These are phyloP conservation scores for Breynia disticha DNA, from an alignment of 441 rosid genomes.

Conservation along the genomic window DNA sequence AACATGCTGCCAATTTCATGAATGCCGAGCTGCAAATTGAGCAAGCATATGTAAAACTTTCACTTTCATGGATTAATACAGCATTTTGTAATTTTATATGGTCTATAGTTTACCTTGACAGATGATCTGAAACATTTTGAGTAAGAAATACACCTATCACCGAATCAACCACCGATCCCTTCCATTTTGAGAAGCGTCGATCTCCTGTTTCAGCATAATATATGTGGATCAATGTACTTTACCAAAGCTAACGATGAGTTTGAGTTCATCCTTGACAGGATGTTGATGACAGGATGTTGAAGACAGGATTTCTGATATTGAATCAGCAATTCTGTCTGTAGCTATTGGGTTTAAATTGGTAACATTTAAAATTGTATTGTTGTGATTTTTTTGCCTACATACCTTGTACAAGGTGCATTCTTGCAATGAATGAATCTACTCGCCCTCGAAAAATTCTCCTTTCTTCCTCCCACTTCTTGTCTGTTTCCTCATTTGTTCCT, in stretches of 20 bases:
- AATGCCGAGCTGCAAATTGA: conserved; percentile 78
- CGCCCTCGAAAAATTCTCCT: conserved; percentile 71
- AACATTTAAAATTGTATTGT: no score
- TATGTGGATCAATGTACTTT: conserved; percentile 3
- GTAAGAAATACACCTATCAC: conserved; percentile 96
- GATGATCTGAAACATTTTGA: conserved; percentile 96
- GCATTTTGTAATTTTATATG: no score
- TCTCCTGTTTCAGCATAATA: conserved; percentile 51
- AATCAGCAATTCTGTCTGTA: background rate
- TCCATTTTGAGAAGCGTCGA: conserved; percentile 94
- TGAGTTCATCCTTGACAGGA: background rate
- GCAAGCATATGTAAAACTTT: conserved; percentile 17
- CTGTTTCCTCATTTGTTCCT: conserved; percentile 45
- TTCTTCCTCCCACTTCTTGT: conserved; percentile 85
- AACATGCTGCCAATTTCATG: conserved; percentile 78
- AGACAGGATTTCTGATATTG: conserved; percentile 3
- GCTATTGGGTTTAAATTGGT: no score
- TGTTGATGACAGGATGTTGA: background rate
- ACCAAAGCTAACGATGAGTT: no score
- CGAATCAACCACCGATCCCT: conserved; percentile 98
- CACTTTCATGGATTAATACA: conserved; percentile 5
- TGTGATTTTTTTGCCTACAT: background rate
- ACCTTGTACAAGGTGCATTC: conserved; percentile 99
- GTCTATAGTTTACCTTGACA: conserved; percentile 60
- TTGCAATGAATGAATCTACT: conserved; percentile 85